Evolutionary conservation across 306 rosid genomes (phyloP).

Genomic region (Canavalia ensiformis): DNA sequence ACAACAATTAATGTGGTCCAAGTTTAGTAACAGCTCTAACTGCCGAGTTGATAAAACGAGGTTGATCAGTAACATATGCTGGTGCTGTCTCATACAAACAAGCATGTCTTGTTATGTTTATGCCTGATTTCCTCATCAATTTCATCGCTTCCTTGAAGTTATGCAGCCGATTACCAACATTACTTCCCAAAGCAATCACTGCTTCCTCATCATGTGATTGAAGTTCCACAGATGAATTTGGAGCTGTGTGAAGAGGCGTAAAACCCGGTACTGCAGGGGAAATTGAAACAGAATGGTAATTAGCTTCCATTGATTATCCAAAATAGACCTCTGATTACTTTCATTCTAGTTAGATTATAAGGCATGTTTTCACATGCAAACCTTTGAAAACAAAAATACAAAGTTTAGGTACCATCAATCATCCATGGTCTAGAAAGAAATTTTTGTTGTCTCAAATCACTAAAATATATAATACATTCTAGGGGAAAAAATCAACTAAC

Average conservation of each 20-base stretch:
- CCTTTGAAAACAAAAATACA: background rate
- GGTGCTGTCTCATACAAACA: conserved; percentile 95
- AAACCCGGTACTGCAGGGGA: conserved; percentile 58
- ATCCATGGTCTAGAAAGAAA: background rate
- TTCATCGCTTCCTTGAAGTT: conserved; percentile 85
- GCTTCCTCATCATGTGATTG: conserved; percentile 83
- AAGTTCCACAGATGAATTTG: conserved; percentile 61
- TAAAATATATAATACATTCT: conserved; percentile 4
- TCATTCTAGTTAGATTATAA: too few species aligned
- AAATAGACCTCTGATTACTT: too few species aligned
- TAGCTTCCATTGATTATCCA: background rate
- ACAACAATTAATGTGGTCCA: conserved; percentile 85
- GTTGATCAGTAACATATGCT: conserved; percentile 86
- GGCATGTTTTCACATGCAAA: background rate
- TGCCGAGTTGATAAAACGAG: conserved; percentile 87
- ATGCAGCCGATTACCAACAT: conserved; percentile 80
- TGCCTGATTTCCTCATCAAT: conserved; percentile 74
- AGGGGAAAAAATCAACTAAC: background rate
- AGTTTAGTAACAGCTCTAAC: conserved; percentile 83
- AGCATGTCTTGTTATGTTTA: conserved; percentile 77
- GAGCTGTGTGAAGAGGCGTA: conserved; percentile 58
- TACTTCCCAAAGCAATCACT: conserved; percentile 93
- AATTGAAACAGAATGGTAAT: conserved; percentile 43
- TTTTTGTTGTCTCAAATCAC: conserved; percentile 1
- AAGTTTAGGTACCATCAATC: conserved; percentile 11